Conservation (phyloP, 2,329 filamentous ascomycete species). For the Coniella vitis region DNA sequence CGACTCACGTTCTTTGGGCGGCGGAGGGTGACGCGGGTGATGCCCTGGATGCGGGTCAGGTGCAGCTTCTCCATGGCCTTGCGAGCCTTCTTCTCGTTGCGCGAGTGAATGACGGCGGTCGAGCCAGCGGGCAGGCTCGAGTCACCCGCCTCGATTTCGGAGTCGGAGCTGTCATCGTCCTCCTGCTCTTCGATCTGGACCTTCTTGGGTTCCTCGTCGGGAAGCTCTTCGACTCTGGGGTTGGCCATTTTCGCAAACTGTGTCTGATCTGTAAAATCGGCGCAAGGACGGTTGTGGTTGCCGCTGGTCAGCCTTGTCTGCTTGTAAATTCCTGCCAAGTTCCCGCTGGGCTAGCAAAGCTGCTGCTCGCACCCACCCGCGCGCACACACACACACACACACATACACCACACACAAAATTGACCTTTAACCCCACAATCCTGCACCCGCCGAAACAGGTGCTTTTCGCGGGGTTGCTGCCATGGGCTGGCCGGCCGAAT, state of each 20-base stretch:
- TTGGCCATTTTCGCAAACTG: constrained; percentile 72
- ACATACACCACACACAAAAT: constrained; percentile 8
- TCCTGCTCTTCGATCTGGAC: constrained; percentile 68
- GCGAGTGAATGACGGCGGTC: constrained; percentile 87
- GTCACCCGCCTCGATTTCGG: constrained; percentile 65
- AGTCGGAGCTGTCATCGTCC: constrained; percentile 64
- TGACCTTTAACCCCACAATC: constrained; percentile 14
- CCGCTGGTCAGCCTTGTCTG: constrained; percentile 20
- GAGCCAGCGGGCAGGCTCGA: constrained; percentile 68
- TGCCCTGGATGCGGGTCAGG: constrained; percentile 90
- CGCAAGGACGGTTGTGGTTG: constrained; percentile 24
- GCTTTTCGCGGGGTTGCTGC: constrained; percentile 2
- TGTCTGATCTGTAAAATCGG: constrained; percentile 3
- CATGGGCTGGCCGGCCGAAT: not conserved
- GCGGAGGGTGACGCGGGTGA: constrained; percentile 95
- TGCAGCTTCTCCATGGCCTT: constrained; percentile 99
- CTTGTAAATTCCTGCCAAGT: not conserved
- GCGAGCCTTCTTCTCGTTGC: constrained; percentile 99
- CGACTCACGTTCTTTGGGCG: constrained; percentile 95
- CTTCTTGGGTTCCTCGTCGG: constrained; percentile 89
- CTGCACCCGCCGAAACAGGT: constrained; percentile 1
- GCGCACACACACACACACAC: too few species aligned
- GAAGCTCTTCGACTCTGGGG: constrained; percentile 94
- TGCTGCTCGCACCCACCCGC: constrained; percentile 8
- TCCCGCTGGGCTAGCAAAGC: not conserved